A percentile compares a stretch with the other conserved stretches of the same genome.
Conservation (phyloP, 306 rosid genomes). For the Amphicarpaea edgeworthii region DNA sequence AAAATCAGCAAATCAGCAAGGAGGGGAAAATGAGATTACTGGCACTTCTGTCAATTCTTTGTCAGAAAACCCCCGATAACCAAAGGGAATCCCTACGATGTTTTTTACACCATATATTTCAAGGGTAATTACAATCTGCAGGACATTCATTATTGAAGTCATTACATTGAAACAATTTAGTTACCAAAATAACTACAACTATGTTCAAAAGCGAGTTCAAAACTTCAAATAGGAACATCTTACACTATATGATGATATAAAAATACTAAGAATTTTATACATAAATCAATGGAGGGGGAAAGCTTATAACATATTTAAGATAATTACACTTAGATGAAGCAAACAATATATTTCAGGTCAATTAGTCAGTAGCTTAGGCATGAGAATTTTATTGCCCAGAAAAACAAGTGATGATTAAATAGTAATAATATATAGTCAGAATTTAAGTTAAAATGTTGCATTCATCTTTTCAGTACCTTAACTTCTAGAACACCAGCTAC, state of each 20-base stretch:
- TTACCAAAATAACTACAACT: constrained; percentile 27
- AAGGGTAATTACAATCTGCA: constrained; percentile 97
- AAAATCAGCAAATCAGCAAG: constrained; percentile 37
- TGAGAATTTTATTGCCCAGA: background rate
- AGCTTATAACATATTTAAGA: constrained; percentile 14
- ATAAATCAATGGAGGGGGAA: constrained; percentile 1
- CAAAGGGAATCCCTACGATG: constrained; percentile 97
- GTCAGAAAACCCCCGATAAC: constrained; percentile 95
- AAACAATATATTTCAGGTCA: constrained; percentile 18
- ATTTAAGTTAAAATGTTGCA: constrained; percentile 7
- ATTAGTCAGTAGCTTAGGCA: constrained; percentile 24
- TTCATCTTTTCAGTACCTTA: background rate
- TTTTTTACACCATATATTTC: constrained; percentile 94
- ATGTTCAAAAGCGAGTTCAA: constrained; percentile 27
- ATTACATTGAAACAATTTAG: constrained; percentile 34
- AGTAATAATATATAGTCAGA: constrained; percentile 5
- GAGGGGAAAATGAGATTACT: constrained; percentile 56
- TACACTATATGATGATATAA: constrained; percentile 11
- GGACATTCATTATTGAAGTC: constrained; percentile 40
- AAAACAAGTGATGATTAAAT: constrained; percentile 9
- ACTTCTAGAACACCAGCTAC: constrained; percentile 15
- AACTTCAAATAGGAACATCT: constrained; percentile 25
- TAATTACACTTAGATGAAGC: background rate
- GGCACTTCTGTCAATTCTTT: constrained; percentile 80
- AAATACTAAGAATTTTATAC: constrained; percentile 1